Evolutionary conservation across 257 asterid genomes (phyloP).

Genomic region (Mitragyna speciosa): DNA sequence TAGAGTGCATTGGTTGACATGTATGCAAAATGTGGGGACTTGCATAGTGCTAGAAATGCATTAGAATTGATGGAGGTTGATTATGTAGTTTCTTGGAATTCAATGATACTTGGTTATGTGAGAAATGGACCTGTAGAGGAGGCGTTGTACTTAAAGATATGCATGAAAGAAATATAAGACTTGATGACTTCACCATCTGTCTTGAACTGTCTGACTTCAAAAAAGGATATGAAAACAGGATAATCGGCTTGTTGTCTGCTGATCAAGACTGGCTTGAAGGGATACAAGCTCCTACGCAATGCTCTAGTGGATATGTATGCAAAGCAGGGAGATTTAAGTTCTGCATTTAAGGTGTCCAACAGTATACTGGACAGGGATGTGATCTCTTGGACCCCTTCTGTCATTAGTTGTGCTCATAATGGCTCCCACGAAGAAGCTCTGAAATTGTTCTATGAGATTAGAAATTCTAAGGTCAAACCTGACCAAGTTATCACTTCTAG

Average conservation of each 20-base stretch:
- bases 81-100: constrained; percentile 68
- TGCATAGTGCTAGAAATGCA: constrained; percentile 55
- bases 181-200: constrained; percentile 84
- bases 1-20: constrained; percentile 72
- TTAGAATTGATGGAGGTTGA: constrained; percentile 49
- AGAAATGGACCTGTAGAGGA: constrained; percentile 43
- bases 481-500: constrained; percentile 62
- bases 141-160: constrained; percentile 58
- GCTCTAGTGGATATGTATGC: constrained; percentile 92
- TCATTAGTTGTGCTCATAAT: constrained; percentile 67
- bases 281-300: constrained; percentile 51
- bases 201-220: constrained; percentile 58
- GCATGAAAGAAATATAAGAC: constrained; percentile 52
- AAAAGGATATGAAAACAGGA: constrained; percentile 44
- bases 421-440: constrained; percentile 58
- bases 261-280: constrained; percentile 62
- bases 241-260: constrained; percentile 52
- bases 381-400: constrained; percentile 84
- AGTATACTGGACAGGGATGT: constrained; percentile 60
- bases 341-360: constrained; percentile 46
- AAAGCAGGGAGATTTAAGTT: constrained; percentile 46
- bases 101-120: constrained; percentile 73
- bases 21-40: constrained; percentile 78
- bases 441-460: constrained; percentile 56
- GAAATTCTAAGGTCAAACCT: constrained; percentile 40